These are phyloP conservation scores for Aquilaria agallochum DNA, from an alignment of 441 rosid species.

Conservation along the genomic window DNA sequence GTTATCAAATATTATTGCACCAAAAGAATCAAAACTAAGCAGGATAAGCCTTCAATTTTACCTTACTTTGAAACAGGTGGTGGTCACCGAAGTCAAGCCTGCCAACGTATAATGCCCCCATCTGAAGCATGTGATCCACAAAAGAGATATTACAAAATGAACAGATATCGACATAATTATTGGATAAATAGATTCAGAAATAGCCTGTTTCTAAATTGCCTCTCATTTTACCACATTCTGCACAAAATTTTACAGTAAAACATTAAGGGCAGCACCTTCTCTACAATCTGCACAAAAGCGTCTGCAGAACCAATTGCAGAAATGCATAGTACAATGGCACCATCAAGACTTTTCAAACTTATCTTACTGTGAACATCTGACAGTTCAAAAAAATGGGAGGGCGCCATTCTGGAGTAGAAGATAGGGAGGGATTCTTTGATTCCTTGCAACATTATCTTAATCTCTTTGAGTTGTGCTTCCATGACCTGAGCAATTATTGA, in stretches of 20 bases:
- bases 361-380: conserved; percentile 29
- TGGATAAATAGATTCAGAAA: neutral
- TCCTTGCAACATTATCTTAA: conserved; percentile 42
- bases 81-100: conserved; percentile 80
- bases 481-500: conserved; percentile 35
- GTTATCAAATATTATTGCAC: no score
- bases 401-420: conserved; percentile 59
- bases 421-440: conserved; percentile 48
- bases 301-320: conserved; percentile 77
- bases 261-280: conserved; percentile 32
- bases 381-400: conserved; percentile 52
- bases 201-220: neutral
- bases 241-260: neutral
- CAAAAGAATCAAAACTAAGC: neutral
- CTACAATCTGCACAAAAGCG: conserved; percentile 52
- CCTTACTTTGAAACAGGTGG: conserved; percentile 49
- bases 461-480: conserved; percentile 38
- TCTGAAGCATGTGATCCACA: conserved; percentile 35
- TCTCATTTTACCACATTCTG: no score
- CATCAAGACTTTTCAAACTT: conserved; percentile 30
- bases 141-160: neutral
- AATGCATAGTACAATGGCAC: conserved; percentile 53
- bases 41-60: conserved; percentile 17
- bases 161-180: neutral
- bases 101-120: conserved; percentile 50